These are phyloP conservation scores for Bertia moriformis DNA, from an alignment of 2,329 filamentous ascomycete species.

Conservation along the genomic window DNA sequence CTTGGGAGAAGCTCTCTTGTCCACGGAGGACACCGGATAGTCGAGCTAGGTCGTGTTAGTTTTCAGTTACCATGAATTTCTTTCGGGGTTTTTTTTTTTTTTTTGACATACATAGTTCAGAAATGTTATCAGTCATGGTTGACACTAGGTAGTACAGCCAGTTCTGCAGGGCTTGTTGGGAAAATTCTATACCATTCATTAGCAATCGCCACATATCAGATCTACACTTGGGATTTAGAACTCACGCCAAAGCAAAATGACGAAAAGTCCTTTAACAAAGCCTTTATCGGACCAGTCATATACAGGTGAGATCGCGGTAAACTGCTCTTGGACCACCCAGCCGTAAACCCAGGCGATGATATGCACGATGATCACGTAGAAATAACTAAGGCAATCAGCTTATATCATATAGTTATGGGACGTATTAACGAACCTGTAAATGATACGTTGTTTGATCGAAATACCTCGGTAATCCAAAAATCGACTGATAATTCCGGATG, in stretches of 20 bases:
- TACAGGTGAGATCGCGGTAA: slow-evolving; percentile 21
- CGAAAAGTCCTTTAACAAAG: slow-evolving; percentile 30
- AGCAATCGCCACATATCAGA: no score
- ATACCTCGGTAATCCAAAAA: slow-evolving; percentile 25
- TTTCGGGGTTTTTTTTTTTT: no score
- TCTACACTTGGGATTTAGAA: no score
- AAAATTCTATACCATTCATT: slow-evolving; percentile 19
- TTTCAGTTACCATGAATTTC: not conserved
- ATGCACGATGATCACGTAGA: slow-evolving; percentile 26
- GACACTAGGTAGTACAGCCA: slow-evolving; percentile 40
- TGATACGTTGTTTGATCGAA: slow-evolving; percentile 23
- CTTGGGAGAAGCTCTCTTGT: slow-evolving; percentile 24
- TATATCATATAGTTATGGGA: not conserved
- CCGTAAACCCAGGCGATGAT: slow-evolving; percentile 32
- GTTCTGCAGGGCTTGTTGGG: slow-evolving; percentile 35
- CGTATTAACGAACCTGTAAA: slow-evolving; percentile 11
- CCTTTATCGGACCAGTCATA: slow-evolving; percentile 25
- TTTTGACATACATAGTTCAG: slow-evolving; percentile 28
- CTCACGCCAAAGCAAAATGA: slow-evolving; percentile 26
- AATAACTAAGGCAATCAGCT: slow-evolving; percentile 27
- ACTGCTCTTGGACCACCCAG: slow-evolving; percentile 36
- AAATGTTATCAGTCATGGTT: slow-evolving; percentile 38
- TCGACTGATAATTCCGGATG: slow-evolving; percentile 25
- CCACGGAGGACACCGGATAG: slow-evolving; percentile 22
- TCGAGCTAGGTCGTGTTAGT: slow-evolving; percentile 6